phyloP scores from a whole-genome alignment of 139 green algal species.

The Trebouxia sp. region DNA sequence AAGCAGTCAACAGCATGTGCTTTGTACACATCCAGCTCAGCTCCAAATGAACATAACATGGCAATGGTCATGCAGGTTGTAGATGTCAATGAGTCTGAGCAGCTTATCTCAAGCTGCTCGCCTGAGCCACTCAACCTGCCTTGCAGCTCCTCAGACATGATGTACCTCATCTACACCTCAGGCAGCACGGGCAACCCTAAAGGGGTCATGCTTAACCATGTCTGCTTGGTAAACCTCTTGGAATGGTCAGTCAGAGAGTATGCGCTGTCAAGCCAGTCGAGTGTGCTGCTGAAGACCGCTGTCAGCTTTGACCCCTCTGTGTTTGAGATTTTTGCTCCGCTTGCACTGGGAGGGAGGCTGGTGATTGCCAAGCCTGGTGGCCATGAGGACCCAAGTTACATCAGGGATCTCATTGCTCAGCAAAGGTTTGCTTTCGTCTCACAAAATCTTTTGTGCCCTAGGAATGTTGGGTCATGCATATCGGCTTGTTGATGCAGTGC shows the following conservation, averaged over 20 bases:
- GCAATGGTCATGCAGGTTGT: slow-evolving; percentile 12
- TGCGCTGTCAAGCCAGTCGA: slow-evolving; percentile 1
- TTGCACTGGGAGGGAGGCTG: slow-evolving; percentile 23
- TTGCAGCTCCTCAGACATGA: slow-evolving; percentile 32
- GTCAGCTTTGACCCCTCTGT: slow-evolving; percentile 50
- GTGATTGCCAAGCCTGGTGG: slow-evolving; percentile 34
- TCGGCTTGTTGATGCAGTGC: too few species aligned
- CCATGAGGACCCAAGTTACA: slow-evolving; percentile 35
- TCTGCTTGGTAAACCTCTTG: slow-evolving; percentile 44
- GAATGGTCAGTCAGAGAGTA: slow-evolving; percentile 27
- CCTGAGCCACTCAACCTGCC: neutral
- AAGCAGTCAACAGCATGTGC: too few species aligned
- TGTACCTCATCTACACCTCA: slow-evolving; percentile 71
- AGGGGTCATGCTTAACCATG: slow-evolving; percentile 51
- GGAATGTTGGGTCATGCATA: too few species aligned
- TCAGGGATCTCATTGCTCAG: neutral
- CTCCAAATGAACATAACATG: too few species aligned
- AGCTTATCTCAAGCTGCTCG: neutral
- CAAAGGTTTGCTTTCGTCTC: neutral
- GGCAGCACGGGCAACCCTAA: slow-evolving; percentile 68
- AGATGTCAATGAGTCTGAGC: neutral
- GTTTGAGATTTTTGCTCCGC: slow-evolving; percentile 33
- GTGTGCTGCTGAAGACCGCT: slow-evolving; percentile 31
- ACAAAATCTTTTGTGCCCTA: too few species aligned
- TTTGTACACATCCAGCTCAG: too few species aligned